Evolutionary conservation across 2,329 filamentous ascomycete species (phyloP).

Genomic region (Fusarium buxicola): DNA sequence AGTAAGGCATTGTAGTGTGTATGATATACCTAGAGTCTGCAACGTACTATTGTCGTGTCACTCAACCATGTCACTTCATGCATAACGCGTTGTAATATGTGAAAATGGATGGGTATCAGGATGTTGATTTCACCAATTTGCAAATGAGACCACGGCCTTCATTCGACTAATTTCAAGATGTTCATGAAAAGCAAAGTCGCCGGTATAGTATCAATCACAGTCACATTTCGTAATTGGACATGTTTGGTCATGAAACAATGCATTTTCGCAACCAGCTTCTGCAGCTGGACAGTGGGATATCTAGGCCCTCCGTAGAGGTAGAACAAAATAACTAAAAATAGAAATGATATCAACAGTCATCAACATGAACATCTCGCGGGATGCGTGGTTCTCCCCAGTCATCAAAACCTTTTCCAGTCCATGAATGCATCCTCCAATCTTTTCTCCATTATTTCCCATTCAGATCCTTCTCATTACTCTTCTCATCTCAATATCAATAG

Average conservation of each 20-base stretch:
- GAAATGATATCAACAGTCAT: constrained; percentile 27
- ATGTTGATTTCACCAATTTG: no score
- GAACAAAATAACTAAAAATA: constrained; percentile 32
- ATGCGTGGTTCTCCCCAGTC: constrained; percentile 8
- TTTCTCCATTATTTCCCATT: constrained; percentile 9
- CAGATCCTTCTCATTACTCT: background rate
- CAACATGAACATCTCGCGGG: constrained; percentile 9
- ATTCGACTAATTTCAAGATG: no score
- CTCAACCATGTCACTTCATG: no score
- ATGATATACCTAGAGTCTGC: no score
- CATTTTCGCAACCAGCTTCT: constrained; percentile 14
- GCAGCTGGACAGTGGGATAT: constrained; percentile 34
- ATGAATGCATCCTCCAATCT: background rate
- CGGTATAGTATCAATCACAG: no score
- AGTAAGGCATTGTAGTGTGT: background rate
- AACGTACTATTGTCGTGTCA: no score
- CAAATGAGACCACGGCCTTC: no score
- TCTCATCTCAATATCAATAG: constrained; percentile 8
- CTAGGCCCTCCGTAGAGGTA: constrained; percentile 33
- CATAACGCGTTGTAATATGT: no score
- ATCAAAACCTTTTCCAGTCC: constrained; percentile 11
- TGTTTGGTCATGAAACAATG: constrained; percentile 1
- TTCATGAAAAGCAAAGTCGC: no score
- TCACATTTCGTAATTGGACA: no score
- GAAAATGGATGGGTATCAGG: no score